Evolutionary conservation across 768 basidiomycete species (phyloP).

Genomic region (Naganishia onofrii): DNA sequence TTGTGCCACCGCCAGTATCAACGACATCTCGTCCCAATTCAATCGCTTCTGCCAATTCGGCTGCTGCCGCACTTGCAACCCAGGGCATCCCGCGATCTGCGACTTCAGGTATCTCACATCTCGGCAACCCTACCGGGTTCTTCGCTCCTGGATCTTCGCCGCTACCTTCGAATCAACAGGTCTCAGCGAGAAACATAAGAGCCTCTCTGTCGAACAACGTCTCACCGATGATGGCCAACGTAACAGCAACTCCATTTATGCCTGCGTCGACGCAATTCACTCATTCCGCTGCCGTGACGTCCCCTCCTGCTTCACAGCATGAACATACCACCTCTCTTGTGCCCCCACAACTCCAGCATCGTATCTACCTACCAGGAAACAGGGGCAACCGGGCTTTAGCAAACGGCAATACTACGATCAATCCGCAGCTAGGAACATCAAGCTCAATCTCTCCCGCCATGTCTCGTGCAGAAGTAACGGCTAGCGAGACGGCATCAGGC

Average conservation of each 20-base stretch:
- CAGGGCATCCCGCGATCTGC: conserved; percentile 31
- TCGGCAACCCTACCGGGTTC: conserved; percentile 32
- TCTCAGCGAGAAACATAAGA: background rate
- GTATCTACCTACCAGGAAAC: conserved; percentile 46
- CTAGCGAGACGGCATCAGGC: background rate
- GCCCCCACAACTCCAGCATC: conserved; percentile 50
- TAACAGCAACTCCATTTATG: conserved; percentile 34
- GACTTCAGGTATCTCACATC: conserved; percentile 24
- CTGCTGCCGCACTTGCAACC: conserved; percentile 29
- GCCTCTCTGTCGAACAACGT: conserved; percentile 19
- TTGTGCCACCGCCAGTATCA: background rate
- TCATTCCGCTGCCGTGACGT: background rate
- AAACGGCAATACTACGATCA: conserved; percentile 34
- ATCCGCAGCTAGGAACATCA: conserved; percentile 22
- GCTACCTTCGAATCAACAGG: conserved; percentile 1
- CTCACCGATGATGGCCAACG: conserved; percentile 33
- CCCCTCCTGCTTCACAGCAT: conserved; percentile 15
- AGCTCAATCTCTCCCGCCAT: conserved; percentile 24
- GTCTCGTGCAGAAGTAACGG: background rate
- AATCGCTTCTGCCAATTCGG: conserved; percentile 27
- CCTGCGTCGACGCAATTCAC: conserved; percentile 13
- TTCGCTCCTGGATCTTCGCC: conserved; percentile 10
- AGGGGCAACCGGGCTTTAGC: background rate
- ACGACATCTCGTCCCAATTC: conserved; percentile 14
- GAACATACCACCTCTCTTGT: conserved; percentile 46